Evolutionary conservation across 164 flowering plant genomes (phyloP).

Genomic region (Amborella trichopoda): DNA sequence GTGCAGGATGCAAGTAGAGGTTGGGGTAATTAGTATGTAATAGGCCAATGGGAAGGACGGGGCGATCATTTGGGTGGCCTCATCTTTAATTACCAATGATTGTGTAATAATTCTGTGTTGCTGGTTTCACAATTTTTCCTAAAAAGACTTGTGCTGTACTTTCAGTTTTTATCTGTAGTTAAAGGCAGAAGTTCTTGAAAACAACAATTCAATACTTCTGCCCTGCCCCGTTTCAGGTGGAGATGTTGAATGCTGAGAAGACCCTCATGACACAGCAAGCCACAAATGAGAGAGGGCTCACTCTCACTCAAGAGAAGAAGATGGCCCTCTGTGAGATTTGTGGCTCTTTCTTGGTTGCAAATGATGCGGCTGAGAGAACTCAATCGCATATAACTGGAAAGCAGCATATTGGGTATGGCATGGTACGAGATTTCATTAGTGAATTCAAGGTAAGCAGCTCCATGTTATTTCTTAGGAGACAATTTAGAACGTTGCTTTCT

Average conservation of each 20-base stretch:
- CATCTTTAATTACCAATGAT: too few relatives aligned
- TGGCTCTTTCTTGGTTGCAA: conserved; percentile 94
- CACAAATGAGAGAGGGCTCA: conserved; percentile 45
- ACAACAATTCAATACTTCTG: too few relatives aligned
- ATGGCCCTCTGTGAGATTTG: conserved; percentile 96
- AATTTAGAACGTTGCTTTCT: neutral
- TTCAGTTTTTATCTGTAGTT: neutral
- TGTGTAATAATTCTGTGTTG: too few relatives aligned
- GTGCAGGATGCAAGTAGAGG: too few relatives aligned
- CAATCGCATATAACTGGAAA: conserved; percentile 96
- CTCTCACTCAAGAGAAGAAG: conserved; percentile 89
- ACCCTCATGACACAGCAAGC: conserved; percentile 47
- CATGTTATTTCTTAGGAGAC: neutral
- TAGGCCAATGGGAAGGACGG: too few relatives aligned
- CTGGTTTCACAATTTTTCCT: too few relatives aligned
- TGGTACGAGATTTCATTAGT: conserved; percentile 83
- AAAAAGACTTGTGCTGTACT: too few relatives aligned
- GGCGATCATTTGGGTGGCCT: too few relatives aligned
- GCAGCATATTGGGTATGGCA: conserved; percentile 96
- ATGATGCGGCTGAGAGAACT: conserved; percentile 94
- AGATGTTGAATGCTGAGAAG: conserved; percentile 70
- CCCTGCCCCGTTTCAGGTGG: conserved; percentile 44
- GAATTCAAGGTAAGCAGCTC: conserved; percentile 75
- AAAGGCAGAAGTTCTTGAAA: neutral
- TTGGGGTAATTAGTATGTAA: too few relatives aligned